Percentiles rank a stretch among this genome's conserved stretches.
phyloP scores from a whole-genome alignment of 2,329 filamentous ascomycete species.

The Parasarocladium wereldwijsianum region DNA sequence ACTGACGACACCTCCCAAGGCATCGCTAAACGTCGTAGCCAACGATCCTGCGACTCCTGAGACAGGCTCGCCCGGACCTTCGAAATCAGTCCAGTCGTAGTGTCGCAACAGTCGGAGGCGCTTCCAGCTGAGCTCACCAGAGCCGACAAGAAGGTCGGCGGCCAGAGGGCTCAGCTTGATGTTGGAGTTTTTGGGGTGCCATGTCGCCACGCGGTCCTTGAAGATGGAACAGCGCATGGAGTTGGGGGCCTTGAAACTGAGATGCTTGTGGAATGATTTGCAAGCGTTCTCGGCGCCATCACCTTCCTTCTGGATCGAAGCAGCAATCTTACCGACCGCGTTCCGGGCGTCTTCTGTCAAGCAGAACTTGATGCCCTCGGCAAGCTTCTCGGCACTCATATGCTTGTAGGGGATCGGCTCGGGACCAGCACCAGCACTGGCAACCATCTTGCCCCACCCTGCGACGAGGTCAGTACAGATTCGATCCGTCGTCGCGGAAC shows the following conservation, averaged over 20 bases:
- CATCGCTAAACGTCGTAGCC: constrained; percentile 39
- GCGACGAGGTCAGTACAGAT: no score
- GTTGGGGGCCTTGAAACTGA: constrained; percentile 34
- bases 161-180: constrained; percentile 48
- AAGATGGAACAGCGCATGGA: constrained; percentile 54
- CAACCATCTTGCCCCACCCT: constrained; percentile 66
- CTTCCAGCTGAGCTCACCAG: constrained; percentile 47
- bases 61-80: constrained; percentile 59
- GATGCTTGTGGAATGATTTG: constrained; percentile 45
- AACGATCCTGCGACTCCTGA: constrained; percentile 51
- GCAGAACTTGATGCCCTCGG: constrained; percentile 56
- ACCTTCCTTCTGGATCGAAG: constrained; percentile 45
- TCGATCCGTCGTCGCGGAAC: no score
- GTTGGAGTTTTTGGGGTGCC: constrained; percentile 47
- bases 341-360: constrained; percentile 43
- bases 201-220: constrained; percentile 46
- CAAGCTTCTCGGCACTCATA: constrained; percentile 46
- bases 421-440: constrained; percentile 48
- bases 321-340: constrained; percentile 44
- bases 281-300: constrained; percentile 60
- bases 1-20: constrained; percentile 47
- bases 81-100: constrained; percentile 64
- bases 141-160: constrained; percentile 47
- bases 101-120: constrained; percentile 50
- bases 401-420: constrained; percentile 54